Base-by-base conservation (phyloP, 2,329 filamentous ascomycete genomes). In the Botrytis fabae region DNA sequence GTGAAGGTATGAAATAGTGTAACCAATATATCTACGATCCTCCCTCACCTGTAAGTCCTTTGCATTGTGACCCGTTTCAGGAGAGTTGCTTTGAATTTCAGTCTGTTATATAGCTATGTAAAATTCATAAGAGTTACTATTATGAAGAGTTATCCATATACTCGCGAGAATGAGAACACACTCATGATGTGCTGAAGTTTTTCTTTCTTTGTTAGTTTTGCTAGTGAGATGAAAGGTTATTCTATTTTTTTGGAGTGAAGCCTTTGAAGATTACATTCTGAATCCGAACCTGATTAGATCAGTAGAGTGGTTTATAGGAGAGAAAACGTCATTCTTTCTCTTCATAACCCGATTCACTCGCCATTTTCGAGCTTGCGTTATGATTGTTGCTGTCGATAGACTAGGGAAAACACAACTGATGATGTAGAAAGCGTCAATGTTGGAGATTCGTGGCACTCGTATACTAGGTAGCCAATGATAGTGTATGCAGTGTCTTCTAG, bases 121-220 rank as follows among this genome's bases (percentile, higher is more conserved):
- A 28, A 54, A 54, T 7, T 7, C 0, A 54, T 28, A 18, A 54
- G 14, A 4, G 5, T 5, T n/a, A n/a, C n/a, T 8, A 18, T n/a
- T 18, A 28, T 2, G 2, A 28, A 25, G 1, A 54, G 3, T 7
- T 16, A n/a, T 18, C 1, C 2, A 54, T 16, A 28, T 0, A 7
- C 7, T 10, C 1, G 6, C 5, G 14, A 54, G 12, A 54, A 54
- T 10, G 25, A n/a, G n/a, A 54, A 54, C 12, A 28, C 16, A 16
- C 25, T 54, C 6, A 54, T 28, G 1, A 54, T 16, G 51, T n/a
- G 51, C n/a, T 28, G 14, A 16, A 16, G n/a, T 2, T 28, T 54
- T 54, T 54, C 51, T 54, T 28, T 7, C 25, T 14, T 28, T 7
- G n/a, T 28, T 28, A 25, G 9, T 51, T 54, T 5, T 16, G 12